These are phyloP conservation scores for Tetracladium marchalianum DNA, from an alignment of 495 filamentous ascomycete genomes.

Conservation along the genomic window DNA sequence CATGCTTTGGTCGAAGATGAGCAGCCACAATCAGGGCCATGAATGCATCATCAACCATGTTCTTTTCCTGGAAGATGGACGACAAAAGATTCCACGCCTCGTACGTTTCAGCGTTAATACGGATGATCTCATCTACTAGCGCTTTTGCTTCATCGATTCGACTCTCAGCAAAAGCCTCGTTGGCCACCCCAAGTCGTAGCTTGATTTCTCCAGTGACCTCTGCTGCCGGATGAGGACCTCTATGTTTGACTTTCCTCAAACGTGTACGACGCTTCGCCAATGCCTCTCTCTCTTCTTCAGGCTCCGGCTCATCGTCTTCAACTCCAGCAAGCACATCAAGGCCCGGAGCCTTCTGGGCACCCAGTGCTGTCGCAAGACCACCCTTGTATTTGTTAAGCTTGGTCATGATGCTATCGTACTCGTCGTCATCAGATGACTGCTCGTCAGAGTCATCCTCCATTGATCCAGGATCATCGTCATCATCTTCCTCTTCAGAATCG, in stretches of 20 bases:
- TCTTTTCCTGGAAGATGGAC: slow-evolving; percentile 59
- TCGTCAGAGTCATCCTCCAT: no score
- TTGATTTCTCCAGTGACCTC: slow-evolving; percentile 71
- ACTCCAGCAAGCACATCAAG: no score
- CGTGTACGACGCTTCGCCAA: no score
- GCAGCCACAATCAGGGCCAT: slow-evolving; percentile 61
- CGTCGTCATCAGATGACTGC: no score
- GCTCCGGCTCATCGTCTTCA: no score
- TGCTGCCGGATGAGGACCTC: slow-evolving; percentile 60
- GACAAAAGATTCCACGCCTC: slow-evolving; percentile 67
- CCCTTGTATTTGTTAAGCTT: no score
- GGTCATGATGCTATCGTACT: no score
- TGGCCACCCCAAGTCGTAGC: slow-evolving; percentile 57
- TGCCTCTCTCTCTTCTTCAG: no score
- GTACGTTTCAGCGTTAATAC: slow-evolving; percentile 76
- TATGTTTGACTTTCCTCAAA: slow-evolving; percentile 18
- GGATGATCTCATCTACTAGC: slow-evolving; percentile 56
- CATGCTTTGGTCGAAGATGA: slow-evolving; percentile 58
- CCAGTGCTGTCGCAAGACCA: no score
- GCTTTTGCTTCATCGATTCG: slow-evolving; percentile 55
- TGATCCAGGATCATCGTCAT: no score
- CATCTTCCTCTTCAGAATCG: no score
- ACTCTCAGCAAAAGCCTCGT: slow-evolving; percentile 55
- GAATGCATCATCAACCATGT: slow-evolving; percentile 56
- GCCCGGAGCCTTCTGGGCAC: no score